Percentiles rank a stretch among this genome's conserved stretches.
These are phyloP conservation scores for Crucibulum laeve DNA, from an alignment of 768 basidiomycete species.

Conservation along the genomic window DNA sequence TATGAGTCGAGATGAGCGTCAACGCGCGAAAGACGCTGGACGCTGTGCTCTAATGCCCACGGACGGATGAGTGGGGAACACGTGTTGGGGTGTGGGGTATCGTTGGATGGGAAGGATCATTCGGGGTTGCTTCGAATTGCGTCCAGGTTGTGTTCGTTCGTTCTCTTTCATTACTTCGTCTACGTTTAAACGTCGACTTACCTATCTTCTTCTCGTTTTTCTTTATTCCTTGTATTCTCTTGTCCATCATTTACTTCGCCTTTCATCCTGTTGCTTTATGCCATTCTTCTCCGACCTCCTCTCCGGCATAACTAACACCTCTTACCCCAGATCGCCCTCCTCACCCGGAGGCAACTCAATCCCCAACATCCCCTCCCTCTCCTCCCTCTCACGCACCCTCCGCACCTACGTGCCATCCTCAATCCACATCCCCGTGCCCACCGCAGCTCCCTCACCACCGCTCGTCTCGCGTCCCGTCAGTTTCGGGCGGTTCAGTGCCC, in stretches of 20 bases:
- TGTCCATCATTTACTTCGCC: constrained; percentile 3
- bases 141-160: background rate
- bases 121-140: too few relatives aligned
- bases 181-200: background rate
- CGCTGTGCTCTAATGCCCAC: too few relatives aligned
- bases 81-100: too few relatives aligned
- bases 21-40: too few relatives aligned
- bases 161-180: background rate
- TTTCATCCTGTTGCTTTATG: constrained; percentile 3
- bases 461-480: constrained; percentile 45
- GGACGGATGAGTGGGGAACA: too few relatives aligned
- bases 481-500: constrained; percentile 37
- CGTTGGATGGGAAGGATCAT: too few relatives aligned
- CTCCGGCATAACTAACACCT: background rate
- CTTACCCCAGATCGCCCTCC: background rate
- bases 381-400: constrained; percentile 47
- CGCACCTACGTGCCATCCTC: constrained; percentile 52
- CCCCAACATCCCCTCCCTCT: background rate
- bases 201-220: background rate
- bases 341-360: background rate
- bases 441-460: constrained; percentile 42
- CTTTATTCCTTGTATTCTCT: constrained; percentile 5
- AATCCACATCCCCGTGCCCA: constrained; percentile 44
- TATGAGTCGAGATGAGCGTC: too few relatives aligned
- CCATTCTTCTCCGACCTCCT: background rate